These are phyloP conservation scores for Metschnikowia chrysomelidarum DNA, from an alignment of 805 yeast species.

Conservation along the genomic window DNA sequence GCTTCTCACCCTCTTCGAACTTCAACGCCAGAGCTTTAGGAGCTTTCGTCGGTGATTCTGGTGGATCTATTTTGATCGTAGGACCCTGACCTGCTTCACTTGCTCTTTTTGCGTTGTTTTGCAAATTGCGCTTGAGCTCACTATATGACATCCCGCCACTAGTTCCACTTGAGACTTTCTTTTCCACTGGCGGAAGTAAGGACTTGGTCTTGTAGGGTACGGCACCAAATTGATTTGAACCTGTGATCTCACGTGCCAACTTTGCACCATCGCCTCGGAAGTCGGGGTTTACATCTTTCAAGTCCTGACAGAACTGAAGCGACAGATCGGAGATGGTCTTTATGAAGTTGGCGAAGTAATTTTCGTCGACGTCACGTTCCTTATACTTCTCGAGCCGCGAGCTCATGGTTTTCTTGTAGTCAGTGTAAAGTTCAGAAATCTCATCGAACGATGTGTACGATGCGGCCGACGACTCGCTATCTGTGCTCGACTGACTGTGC, in stretches of 20 bases:
- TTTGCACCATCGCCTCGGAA: conserved; percentile 41
- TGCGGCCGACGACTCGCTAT: conserved; percentile 26
- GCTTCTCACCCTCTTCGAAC: conserved; percentile 22
- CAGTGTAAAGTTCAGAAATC: conserved; percentile 32
- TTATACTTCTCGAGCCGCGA: conserved; percentile 15
- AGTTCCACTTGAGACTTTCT: conserved; percentile 9
- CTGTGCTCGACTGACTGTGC: conserved; percentile 20
- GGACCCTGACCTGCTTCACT: conserved; percentile 10
- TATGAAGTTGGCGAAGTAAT: conserved; percentile 29
- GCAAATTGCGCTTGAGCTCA: conserved; percentile 32
- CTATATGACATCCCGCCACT: conserved; percentile 27
- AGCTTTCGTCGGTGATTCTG: conserved; percentile 11
- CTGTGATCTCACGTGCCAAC: conserved; percentile 42
- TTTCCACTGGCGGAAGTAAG: conserved; percentile 32
- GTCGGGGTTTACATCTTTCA: conserved; percentile 37
- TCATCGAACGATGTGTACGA: conserved; percentile 41
- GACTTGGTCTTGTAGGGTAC: conserved; percentile 44
- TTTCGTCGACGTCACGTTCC: conserved; percentile 21
- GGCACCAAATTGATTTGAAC: conserved; percentile 39
- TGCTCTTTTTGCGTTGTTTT: conserved; percentile 19
- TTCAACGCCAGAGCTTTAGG: conserved; percentile 30
- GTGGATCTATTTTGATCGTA: conserved; percentile 9
- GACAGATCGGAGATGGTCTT: conserved; percentile 35
- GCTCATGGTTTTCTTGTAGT: conserved; percentile 26
- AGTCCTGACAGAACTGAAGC: conserved; percentile 32